Conservation (phyloP, 108 stramenopile species). For the Skeletonema tropicum region DNA sequence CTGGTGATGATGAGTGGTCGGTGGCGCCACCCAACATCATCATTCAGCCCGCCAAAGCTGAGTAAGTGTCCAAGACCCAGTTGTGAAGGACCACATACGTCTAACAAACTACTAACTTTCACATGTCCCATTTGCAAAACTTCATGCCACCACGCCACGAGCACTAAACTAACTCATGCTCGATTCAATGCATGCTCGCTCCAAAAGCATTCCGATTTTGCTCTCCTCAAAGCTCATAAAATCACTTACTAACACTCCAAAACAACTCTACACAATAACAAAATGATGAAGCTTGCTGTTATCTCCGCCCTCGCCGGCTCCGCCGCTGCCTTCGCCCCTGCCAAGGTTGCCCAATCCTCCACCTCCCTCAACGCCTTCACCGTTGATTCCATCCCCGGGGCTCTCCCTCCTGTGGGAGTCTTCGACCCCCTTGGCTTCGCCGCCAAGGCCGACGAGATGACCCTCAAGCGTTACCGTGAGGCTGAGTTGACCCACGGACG, state of each 20-base stretch:
- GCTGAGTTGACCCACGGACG: constrained; percentile 76
- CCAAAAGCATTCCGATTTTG: not conserved
- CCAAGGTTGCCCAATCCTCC: constrained; percentile 19
- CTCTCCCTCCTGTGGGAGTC: constrained; percentile 53
- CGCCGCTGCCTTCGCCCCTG: constrained; percentile 51
- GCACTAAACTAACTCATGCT: no score
- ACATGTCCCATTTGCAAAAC: not conserved
- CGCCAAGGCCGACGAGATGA: constrained; percentile 58
- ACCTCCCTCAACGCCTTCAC: constrained; percentile 14
- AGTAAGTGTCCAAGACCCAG: not conserved
- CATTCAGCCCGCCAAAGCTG: no score
- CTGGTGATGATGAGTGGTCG: not conserved
- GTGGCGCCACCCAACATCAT: no score
- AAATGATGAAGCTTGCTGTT: constrained; percentile 46
- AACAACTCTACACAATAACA: not conserved
- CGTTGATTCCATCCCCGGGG: constrained; percentile 47
- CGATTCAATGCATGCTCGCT: no score
- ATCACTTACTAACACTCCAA: no score
- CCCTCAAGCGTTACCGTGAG: constrained; percentile 64
- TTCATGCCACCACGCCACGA: not conserved
- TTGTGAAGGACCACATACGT: not conserved
- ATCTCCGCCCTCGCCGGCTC: constrained; percentile 44
- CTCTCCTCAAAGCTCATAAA: not conserved
- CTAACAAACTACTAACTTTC: not conserved
- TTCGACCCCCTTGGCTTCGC: constrained; percentile 73